Conservation (phyloP, 495 filamentous ascomycete species). For the Filosporella fistucella region DNA sequence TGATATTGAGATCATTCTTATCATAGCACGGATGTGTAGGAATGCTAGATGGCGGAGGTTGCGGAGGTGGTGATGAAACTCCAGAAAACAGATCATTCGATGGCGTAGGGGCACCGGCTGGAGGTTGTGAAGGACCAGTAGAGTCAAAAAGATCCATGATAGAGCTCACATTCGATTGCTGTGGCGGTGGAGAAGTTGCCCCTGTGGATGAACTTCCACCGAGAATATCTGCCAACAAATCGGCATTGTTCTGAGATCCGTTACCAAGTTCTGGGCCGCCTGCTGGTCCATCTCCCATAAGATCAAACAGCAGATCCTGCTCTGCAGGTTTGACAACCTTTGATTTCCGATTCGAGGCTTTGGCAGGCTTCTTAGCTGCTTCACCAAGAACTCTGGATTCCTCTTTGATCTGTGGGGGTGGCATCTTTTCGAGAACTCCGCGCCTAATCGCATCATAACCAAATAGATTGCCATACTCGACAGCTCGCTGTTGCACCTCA, state of each 20-base stretch:
- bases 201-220: slow-evolving; percentile 46
- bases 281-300: slow-evolving; percentile 77
- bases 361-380: slow-evolving; percentile 73
- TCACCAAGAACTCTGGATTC: slow-evolving; percentile 87
- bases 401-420: slow-evolving; percentile 92
- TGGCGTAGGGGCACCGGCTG: slow-evolving; percentile 38
- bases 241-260: slow-evolving; percentile 71
- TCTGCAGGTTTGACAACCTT: slow-evolving; percentile 79
- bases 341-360: slow-evolving; percentile 66
- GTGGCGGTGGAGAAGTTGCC: slow-evolving; percentile 44
- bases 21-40: slow-evolving; percentile 69
- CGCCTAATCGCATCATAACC: slow-evolving; percentile 79
- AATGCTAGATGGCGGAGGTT: slow-evolving; percentile 31
- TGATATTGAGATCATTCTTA: slow-evolving; percentile 78
- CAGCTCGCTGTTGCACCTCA: slow-evolving; percentile 91
- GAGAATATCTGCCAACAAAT: slow-evolving; percentile 85
- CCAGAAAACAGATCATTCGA: slow-evolving; percentile 39
- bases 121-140: slow-evolving; percentile 29
- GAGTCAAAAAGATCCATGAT: slow-evolving; percentile 84
- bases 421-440: slow-evolving; percentile 96
- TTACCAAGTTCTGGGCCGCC: slow-evolving; percentile 48
- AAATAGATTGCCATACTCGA: slow-evolving; percentile 93
- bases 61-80: slow-evolving; percentile 43
- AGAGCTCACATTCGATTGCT: slow-evolving; percentile 58
- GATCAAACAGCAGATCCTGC: slow-evolving; percentile 85